These are phyloP conservation scores for Trypanosoma melophagium DNA, from an alignment of 208 protist genomes.

Conservation along the genomic window DNA sequence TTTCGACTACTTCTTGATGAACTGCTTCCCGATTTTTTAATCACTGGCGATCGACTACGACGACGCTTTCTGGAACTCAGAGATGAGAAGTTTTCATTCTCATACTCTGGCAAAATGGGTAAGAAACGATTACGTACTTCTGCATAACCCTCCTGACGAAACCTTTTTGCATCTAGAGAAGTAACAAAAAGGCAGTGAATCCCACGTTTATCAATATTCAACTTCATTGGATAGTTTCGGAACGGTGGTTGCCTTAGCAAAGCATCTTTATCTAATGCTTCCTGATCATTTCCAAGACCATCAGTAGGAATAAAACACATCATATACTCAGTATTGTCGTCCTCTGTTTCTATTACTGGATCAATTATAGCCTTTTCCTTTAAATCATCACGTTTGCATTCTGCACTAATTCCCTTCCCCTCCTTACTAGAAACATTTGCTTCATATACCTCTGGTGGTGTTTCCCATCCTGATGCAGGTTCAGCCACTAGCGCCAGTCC, in stretches of 20 bases:
- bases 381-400: background rate
- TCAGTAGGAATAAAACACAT: slow-evolving; percentile 34
- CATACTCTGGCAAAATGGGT: slow-evolving; percentile 25
- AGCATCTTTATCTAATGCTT: slow-evolving; percentile 18
- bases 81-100: background rate
- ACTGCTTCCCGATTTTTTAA: background rate
- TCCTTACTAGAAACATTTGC: background rate
- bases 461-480: background rate
- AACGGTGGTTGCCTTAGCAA: slow-evolving; percentile 24
- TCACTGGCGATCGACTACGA: slow-evolving; percentile 17
- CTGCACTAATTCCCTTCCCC: background rate
- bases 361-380: background rate
- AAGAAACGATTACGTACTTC: slow-evolving; percentile 23
- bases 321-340: slow-evolving; percentile 4
- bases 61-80: slow-evolving; percentile 11
- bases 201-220: slow-evolving; percentile 23
- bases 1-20: slow-evolving; percentile 1
- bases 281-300: slow-evolving; percentile 1
- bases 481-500: background rate
- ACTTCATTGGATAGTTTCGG: slow-evolving; percentile 33
- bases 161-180: slow-evolving; percentile 27
- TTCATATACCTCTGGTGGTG: background rate
- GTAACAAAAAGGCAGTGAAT: slow-evolving; percentile 32
- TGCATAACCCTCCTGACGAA: slow-evolving; percentile 23
- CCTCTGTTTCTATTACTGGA: background rate